A percentile compares a stretch with the other conserved stretches of the same genome.
These are phyloP conservation scores for Centaurea solstitialis DNA, from an alignment of 129 eudicot genomes.

Conservation along the genomic window DNA sequence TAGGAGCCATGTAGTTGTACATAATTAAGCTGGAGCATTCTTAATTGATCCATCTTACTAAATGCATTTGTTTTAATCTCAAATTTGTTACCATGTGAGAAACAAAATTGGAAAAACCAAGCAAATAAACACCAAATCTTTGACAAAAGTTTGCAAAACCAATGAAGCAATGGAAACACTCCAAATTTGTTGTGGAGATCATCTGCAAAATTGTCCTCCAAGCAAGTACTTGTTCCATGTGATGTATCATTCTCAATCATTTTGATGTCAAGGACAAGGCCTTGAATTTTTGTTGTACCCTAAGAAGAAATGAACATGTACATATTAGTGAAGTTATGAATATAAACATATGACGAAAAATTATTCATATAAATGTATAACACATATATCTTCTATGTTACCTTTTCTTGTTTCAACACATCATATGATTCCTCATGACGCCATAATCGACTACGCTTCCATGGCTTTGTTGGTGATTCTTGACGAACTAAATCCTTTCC, in stretches of 20 bases:
- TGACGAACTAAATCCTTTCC: conserved; percentile 4
- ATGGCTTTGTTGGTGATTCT: conserved; percentile 21
- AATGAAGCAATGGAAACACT: too few species aligned
- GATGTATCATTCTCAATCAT: not conserved
- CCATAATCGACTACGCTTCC: conserved; percentile 20
- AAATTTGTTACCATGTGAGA: not conserved
- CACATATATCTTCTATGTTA: not conserved
- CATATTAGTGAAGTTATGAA: not conserved
- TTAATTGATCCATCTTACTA: conserved; percentile 21
- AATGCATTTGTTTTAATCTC: conserved; percentile 16
- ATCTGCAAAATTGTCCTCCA: not conserved
- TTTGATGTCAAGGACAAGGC: not conserved
- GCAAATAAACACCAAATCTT: too few species aligned
- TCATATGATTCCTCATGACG: not conserved
- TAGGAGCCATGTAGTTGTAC: conserved; percentile 25
- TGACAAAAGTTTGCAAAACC: too few species aligned
- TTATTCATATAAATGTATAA: not conserved
- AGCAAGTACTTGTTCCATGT: not conserved
- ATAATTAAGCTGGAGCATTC: conserved; percentile 21
- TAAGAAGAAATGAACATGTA: not conserved
- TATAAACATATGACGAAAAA: not conserved
- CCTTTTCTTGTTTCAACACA: conserved; percentile 14
- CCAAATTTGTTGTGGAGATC: not conserved
- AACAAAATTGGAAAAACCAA: too few species aligned
- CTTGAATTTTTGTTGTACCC: conserved; percentile 8